Percentiles rank a stretch among this genome's conserved stretches.
Evolutionary conservation across 139 green algal genomes (phyloP).

Genomic region (Prasinococcaceae sp.): DNA sequence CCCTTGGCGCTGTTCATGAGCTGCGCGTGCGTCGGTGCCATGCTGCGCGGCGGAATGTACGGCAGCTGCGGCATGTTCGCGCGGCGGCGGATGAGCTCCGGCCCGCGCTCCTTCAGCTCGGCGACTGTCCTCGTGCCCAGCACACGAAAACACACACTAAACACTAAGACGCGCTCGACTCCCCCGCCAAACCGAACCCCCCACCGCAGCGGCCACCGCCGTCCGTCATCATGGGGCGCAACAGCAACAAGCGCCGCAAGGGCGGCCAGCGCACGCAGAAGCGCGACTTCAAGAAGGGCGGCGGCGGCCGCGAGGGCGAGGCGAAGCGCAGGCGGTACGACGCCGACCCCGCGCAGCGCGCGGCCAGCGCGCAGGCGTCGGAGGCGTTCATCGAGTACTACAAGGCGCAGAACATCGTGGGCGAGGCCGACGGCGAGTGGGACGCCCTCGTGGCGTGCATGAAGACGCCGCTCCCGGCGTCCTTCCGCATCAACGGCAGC

Average conservation of each 20-base stretch:
- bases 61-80: too few relatives aligned
- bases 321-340: background rate
- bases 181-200: too few relatives aligned
- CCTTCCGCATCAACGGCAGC: constrained; percentile 93
- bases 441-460: constrained; percentile 65
- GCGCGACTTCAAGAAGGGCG: constrained; percentile 10
- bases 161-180: too few relatives aligned
- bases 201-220: too few relatives aligned
- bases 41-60: too few relatives aligned
- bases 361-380: constrained; percentile 10
- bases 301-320: background rate
- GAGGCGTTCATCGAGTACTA: constrained; percentile 54
- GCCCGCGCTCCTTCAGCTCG: too few relatives aligned
- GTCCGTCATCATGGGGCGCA: constrained; percentile 3
- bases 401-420: constrained; percentile 53
- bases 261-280: background rate
- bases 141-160: too few relatives aligned
- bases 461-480: constrained; percentile 63
- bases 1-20: too few relatives aligned
- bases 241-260: constrained; percentile 5
- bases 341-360: background rate
- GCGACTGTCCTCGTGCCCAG: too few relatives aligned
- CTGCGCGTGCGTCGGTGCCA: too few relatives aligned
- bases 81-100: too few relatives aligned
- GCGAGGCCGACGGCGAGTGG: constrained; percentile 74